Base-by-base conservation (phyloP, 495 filamentous ascomycete genomes). In the Aspergillus biplanus region DNA sequence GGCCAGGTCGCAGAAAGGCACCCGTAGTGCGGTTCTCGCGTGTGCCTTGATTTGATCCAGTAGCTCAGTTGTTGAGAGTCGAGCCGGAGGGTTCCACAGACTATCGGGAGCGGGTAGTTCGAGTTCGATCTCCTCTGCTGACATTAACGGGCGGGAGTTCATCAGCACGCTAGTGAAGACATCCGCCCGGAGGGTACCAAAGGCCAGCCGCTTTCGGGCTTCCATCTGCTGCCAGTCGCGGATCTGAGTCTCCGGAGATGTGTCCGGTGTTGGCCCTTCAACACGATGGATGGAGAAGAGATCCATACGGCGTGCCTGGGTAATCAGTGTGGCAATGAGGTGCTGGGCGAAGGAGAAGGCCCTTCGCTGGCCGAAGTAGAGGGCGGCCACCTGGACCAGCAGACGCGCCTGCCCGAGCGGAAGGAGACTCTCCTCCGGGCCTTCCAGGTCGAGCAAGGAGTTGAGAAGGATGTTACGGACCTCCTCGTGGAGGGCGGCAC, bases 141-240 rank as follows among this genome's bases (percentile, higher is more conserved):
- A 56, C 7, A 56, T 1, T 5, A 56, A n/a, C 21, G 52, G 52
- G 7, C 52, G 52, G 2, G 52, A 33, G 52, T 56, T 56, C 52
- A 56, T 33, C 52, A 56, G 52, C 7, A 56, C 33, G 33, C 52
- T 56, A 5, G 52, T 33, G 32, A 56, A 56, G 21, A 35, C 32
- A 33, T 56, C 52, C 9, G 31, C 33, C 11, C 52, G 18, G 6
- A 56, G 11, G 31, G 33, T 56, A 2, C 52, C 52, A 35, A 56
- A 56, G 3, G 52, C 52, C n/a, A 56, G 52, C 2, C 52, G 7
- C 31, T 56, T 56, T 1, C 6, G n/a, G 21, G 52, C 33, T 18
- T 56, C 52, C 52, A 35, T 1, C 12, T 12, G 12, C 16, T 11
- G 21, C 52, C 18, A 56, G 21, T 27, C 21, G 52, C 52, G 11